Evolutionary conservation across 2,329 filamentous ascomycete genomes (phyloP).

Genomic region (Sarocladiaceae sp.): DNA sequence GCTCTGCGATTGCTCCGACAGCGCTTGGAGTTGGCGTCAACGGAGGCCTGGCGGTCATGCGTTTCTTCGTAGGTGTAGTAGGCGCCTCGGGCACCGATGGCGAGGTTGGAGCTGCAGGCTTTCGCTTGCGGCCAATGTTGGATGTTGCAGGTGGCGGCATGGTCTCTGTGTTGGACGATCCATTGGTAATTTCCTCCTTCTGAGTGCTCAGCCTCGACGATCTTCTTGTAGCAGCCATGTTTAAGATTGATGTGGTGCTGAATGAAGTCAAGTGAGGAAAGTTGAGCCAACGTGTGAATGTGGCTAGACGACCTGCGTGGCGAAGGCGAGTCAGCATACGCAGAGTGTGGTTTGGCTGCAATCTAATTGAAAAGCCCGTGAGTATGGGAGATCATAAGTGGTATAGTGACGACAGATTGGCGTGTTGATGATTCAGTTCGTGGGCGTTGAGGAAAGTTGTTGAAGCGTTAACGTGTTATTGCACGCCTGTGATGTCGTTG

Average conservation of each 20-base stretch:
- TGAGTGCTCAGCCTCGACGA: conserved; percentile 37
- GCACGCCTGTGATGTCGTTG: conserved; percentile 7
- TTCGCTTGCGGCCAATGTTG: conserved; percentile 3
- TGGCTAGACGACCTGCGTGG: not conserved
- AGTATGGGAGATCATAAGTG: too few relatives aligned
- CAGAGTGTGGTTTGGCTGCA: not conserved
- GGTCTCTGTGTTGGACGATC: conserved; percentile 11
- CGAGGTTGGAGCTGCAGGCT: not conserved
- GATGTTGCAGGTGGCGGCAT: conserved; percentile 14
- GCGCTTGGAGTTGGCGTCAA: conserved; percentile 44
- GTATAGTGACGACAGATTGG: too few relatives aligned
- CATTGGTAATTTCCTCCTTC: conserved; percentile 12
- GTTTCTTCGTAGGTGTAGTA: conserved; percentile 28
- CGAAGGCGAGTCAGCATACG: conserved; percentile 2
- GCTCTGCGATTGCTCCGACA: conserved; percentile 32
- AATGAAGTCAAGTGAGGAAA: not conserved
- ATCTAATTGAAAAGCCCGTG: too few relatives aligned
- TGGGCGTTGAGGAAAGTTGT: too few relatives aligned
- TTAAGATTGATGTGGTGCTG: conserved; percentile 9
- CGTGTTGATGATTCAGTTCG: too few relatives aligned
- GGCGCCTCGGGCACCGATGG: conserved; percentile 17
- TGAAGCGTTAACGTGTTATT: too few relatives aligned
- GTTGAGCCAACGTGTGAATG: not conserved
- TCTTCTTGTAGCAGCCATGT: conserved; percentile 30
- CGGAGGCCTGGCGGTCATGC: conserved; percentile 28